Base-by-base conservation (phyloP, 257 asterid species). In the Solanum medicagineum region DNA sequence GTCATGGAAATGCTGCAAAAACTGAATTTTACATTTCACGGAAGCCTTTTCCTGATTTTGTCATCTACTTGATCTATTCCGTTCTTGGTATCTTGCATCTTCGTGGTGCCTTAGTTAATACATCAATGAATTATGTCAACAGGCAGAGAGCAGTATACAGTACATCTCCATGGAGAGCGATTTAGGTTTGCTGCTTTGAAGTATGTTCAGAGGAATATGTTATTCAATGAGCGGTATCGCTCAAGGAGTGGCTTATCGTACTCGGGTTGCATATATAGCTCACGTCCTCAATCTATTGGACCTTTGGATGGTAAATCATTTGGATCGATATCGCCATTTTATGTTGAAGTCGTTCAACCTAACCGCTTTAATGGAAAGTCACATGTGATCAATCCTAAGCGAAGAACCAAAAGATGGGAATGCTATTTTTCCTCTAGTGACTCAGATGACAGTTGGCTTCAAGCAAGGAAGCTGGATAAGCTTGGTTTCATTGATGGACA, bases 401-500 rank as follows among this genome's bases (percentile, higher is more conserved):
- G 90, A 88, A 87, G 91, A 86, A 69, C 26, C 81, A 89, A 84
- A 84, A 90, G 91, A 87, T 84, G 89, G 83, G 86, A 59, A 85
- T 83, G 91, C 88, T 86, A 88, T 80, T 87, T 87, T 84, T 91
- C 90, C 70, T 88, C 92, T 47, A 54, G 89, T 24, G 86, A 81
- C 82, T 84, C 89, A 26, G 87, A 84, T 24, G 89, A 83, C 36
- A 91, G 83, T 85, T 83, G 90, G 87, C 32, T 84, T 83, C 93
- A 80, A 83, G 86, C 89, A 75, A 85, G 92, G 87, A 94, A 89
- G 83, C 88, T 88, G 86, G 88, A 87, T 54, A 90, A 80, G 81
- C 87, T 85, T 88, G 87, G 94, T 63, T 87, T 93, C 63, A 8
- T 86, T 81, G 91, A 85, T 85, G 84, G 90, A 45, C 91, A 84